Evolutionary conservation across 2,329 filamentous ascomycete species (phyloP), one percentile per base, ranked within the genome.

Genomic region (Aspergillus pseudonomiae): DNA sequence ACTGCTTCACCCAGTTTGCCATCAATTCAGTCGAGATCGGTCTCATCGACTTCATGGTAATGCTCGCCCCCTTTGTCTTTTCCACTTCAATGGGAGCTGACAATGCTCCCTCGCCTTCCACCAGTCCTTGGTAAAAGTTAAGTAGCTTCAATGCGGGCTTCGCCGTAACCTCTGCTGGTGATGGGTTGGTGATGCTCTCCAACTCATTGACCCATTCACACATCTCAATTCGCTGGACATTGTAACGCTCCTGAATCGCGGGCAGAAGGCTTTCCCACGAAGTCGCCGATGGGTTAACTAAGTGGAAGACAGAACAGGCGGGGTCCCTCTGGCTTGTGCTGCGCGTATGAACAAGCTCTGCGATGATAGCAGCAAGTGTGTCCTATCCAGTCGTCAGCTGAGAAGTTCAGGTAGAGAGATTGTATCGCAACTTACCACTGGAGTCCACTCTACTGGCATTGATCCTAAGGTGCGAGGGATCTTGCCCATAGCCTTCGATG

Each of bases 361-460:
- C 74, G 36, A 86, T 71, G 4, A 83, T 71, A 0, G 71, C 70
- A 1, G 83, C 82, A 14, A 85, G 64, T 3, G 62, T 66, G 56
- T 74, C 70, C 66, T 79, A n/a, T 55, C n/a, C 14, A n/a, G n/a
- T 30, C 12, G n/a, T 52, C 7, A 45, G 46, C 32, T 2, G 21
- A 41, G 4, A 30, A 19, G 16, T 2, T 34, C 2, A 36, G 11
- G 14, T 9, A 28, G 10, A 19, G 12, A n/a, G 43, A 12, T 46
- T 21, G 12, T 45, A 30, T 45, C 4, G n/a, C 19, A 39, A 64
- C 63, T 46, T 58, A 63, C 85, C 16, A 84, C 78, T 0, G 86
- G 83, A 1, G 83, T 77, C 86, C 86, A 88, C 69, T 87, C 84
- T 2, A 88, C 78, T 0, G 72, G 71, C 3, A 80, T 71, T 3